Conservation (phyloP, 345 rosid species). For the Geranium brycei region DNA sequence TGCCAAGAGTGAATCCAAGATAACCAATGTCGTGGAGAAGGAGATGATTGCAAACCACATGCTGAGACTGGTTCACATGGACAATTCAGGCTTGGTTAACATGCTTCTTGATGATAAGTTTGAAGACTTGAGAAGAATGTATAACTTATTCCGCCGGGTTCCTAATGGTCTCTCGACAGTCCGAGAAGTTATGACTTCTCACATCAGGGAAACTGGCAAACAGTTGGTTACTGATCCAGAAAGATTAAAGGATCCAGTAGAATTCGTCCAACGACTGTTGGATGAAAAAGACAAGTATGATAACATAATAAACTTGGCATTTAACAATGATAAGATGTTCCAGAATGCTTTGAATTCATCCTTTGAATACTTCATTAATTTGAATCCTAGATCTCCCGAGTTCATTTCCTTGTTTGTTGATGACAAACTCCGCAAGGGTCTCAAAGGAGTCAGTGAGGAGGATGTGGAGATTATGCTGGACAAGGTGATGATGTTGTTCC, state of each 20-base stretch:
- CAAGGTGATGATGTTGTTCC: slow-evolving; percentile 98
- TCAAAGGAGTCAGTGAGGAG: slow-evolving; percentile 79
- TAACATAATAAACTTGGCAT: slow-evolving; percentile 51
- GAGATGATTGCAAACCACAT: slow-evolving; percentile 99
- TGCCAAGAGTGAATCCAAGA: slow-evolving; percentile 73
- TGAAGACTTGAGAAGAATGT: slow-evolving; percentile 88
- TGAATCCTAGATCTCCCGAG: slow-evolving; percentile 91
- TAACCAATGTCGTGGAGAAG: slow-evolving; percentile 87
- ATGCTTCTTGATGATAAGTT: slow-evolving; percentile 89
- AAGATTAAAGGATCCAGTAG: slow-evolving; percentile 84
- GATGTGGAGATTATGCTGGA: slow-evolving; percentile 89
- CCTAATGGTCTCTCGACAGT: slow-evolving; percentile 58
- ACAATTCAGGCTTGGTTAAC: slow-evolving; percentile 85
- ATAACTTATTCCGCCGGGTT: slow-evolving; percentile 74
- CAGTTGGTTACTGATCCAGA: slow-evolving; percentile 90
- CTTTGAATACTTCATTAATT: slow-evolving; percentile 81
- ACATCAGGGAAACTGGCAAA: slow-evolving; percentile 87
- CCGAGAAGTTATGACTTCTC: slow-evolving; percentile 81
- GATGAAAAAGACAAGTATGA: slow-evolving; percentile 88
- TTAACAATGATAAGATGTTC: slow-evolving; percentile 79
- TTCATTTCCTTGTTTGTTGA: slow-evolving; percentile 88
- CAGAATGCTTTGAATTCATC: slow-evolving; percentile 92
- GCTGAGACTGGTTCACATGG: slow-evolving; percentile 95
- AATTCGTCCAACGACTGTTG: slow-evolving; percentile 84
- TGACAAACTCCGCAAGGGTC: slow-evolving; percentile 85